Conservation (phyloP, 148 eudicot genomes). For the Heliosperma pusillum region DNA sequence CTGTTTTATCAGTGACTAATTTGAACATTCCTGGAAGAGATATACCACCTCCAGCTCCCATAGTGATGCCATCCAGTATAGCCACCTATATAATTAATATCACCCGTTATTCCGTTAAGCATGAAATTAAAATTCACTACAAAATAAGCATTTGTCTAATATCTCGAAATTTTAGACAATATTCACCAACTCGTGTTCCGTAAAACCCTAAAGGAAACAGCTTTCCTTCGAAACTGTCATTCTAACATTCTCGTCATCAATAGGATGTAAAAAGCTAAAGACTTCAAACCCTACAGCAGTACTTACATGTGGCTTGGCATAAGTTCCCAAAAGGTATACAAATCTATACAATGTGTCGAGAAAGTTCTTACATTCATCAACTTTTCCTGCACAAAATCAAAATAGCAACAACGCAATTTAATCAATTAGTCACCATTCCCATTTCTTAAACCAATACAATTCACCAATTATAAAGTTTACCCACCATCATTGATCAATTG, state of each 20-base stretch:
- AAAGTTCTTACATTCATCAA: conserved; percentile 71
- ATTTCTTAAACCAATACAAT: background rate
- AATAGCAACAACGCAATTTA: background rate
- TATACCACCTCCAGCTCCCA: conserved; percentile 91
- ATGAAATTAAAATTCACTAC: background rate
- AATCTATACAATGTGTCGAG: conserved; percentile 68
- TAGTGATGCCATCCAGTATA: conserved; percentile 76
- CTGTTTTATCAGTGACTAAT: conserved; percentile 81
- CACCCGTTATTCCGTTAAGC: background rate
- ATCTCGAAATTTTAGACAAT: background rate
- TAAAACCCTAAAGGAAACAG: background rate
- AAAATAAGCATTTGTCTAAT: background rate
- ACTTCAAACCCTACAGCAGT: background rate
- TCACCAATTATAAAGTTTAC: conserved; percentile 16
- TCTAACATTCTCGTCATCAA: background rate
- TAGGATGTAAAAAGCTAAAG: background rate
- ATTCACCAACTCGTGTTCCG: background rate
- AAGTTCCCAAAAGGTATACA: conserved; percentile 87
- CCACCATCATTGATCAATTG: conserved; percentile 74
- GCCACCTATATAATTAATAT: conserved; percentile 53
- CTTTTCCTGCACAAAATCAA: conserved; percentile 56
- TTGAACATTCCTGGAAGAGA: conserved; percentile 91
- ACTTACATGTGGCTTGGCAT: conserved; percentile 91
- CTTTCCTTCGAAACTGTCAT: background rate
- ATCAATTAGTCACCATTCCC: background rate